Evolutionary conservation across 2,329 filamentous ascomycete genomes (phyloP).

Genomic region (Stemphylium beticola): DNA sequence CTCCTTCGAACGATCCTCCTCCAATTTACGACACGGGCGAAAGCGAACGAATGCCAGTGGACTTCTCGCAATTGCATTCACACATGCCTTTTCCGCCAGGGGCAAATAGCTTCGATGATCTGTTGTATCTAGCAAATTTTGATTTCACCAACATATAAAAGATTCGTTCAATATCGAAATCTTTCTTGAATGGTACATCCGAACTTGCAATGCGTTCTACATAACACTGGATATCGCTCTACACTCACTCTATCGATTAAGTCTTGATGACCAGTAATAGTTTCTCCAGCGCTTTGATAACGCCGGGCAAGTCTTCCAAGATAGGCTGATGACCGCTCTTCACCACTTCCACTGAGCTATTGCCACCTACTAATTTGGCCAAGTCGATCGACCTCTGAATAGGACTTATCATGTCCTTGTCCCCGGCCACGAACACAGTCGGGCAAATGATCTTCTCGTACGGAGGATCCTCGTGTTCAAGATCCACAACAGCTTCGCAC

Average conservation of each 20-base stretch:
- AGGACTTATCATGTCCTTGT: not conserved
- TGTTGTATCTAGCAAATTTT: not conserved
- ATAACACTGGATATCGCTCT: too few species aligned
- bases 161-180: too few species aligned
- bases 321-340: not conserved
- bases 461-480: conserved; percentile 9
- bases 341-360: not conserved
- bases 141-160: not conserved
- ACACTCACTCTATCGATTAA: not conserved
- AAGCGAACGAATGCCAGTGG: not conserved
- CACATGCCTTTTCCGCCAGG: not conserved
- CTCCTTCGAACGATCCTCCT: not conserved
- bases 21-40: not conserved
- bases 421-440: not conserved
- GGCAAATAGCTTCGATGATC: not conserved
- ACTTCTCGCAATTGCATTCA: not conserved
- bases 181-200: too few species aligned
- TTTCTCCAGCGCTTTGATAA: not conserved
- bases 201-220: too few species aligned
- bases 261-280: not conserved
- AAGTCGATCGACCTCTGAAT: not conserved
- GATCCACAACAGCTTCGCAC: conserved; percentile 12
- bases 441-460: conserved; percentile 9
- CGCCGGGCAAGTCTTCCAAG: not conserved
- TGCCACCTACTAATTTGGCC: not conserved